Percentiles rank a stretch among this genome's conserved stretches.
Evolutionary conservation across 225 moss, liverwort and hornwort genomes (phyloP).

Genomic region (Pseudisothecium myosuroides): DNA sequence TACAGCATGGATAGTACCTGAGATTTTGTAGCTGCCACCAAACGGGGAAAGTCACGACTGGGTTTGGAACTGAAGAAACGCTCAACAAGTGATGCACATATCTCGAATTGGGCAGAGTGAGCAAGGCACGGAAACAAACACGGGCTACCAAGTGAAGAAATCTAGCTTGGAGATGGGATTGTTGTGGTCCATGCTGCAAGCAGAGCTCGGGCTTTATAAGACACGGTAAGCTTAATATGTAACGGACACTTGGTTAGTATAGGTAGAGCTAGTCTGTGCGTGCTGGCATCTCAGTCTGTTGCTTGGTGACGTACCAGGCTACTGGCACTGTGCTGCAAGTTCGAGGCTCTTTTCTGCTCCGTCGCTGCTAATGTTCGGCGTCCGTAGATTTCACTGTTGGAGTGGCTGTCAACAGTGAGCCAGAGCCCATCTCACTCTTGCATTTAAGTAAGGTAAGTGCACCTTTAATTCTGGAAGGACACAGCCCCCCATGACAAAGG

Average conservation of each 20-base stretch:
- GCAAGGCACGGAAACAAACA: neutral
- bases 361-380: neutral
- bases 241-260: neutral
- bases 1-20: neutral
- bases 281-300: neutral
- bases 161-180: neutral
- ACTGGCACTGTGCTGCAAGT: neutral
- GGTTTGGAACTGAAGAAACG: neutral
- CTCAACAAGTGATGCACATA: neutral
- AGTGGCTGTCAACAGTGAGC: neutral
- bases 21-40: neutral
- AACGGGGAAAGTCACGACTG: neutral
- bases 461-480: neutral
- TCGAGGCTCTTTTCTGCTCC: neutral
- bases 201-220: neutral
- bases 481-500: neutral
- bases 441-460: neutral
- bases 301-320: neutral
- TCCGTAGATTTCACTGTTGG: neutral
- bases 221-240: neutral
- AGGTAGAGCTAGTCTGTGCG: neutral
- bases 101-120: neutral
- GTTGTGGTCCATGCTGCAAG: neutral
- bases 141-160: neutral
- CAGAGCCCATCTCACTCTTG: neutral